Evolutionary conservation across 2,329 filamentous ascomycete genomes (phyloP).

Genomic region (Pleomassaria siparia): DNA sequence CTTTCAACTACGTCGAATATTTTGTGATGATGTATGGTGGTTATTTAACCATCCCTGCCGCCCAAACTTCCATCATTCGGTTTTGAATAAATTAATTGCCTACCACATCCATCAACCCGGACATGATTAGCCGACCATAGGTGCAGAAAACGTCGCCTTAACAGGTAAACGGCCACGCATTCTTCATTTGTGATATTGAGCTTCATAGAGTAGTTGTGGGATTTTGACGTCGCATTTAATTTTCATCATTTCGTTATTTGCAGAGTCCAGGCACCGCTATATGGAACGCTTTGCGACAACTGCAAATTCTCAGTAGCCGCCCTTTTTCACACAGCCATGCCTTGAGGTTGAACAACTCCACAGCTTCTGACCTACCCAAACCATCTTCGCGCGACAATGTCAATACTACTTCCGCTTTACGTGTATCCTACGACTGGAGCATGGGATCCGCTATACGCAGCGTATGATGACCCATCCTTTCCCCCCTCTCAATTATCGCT

Average conservation of each 20-base stretch:
- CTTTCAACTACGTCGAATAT: not conserved
- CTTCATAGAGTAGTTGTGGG: not conserved
- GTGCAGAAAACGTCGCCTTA: not conserved
- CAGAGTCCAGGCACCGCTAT: constrained; percentile 5
- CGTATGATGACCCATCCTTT: constrained; percentile 35
- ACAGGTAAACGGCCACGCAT: constrained; percentile 5
- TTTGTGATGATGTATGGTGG: not conserved
- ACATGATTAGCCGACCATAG: constrained; percentile 2
- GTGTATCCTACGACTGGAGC: constrained; percentile 52
- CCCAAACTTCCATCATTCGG: constrained; percentile 9
- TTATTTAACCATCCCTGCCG: constrained; percentile 4
- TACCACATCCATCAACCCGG: constrained; percentile 13
- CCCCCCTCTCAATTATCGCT: not conserved
- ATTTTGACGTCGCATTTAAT: constrained; percentile 4
- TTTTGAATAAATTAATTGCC: constrained; percentile 5
- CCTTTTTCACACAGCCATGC: too few relatives aligned
- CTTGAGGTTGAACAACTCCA: too few relatives aligned
- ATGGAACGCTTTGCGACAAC: not conserved
- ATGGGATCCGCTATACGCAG: constrained; percentile 52
- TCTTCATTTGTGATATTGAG: constrained; percentile 12
- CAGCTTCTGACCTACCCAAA: too few relatives aligned
- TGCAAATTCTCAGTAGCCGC: not conserved
- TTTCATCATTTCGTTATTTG: not conserved
- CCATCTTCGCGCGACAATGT: constrained; percentile 19
- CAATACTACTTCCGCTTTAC: constrained; percentile 54